phyloP scores from a whole-genome alignment of 2,329 filamentous ascomycete genomes.

The Samsoniella hepiali region DNA sequence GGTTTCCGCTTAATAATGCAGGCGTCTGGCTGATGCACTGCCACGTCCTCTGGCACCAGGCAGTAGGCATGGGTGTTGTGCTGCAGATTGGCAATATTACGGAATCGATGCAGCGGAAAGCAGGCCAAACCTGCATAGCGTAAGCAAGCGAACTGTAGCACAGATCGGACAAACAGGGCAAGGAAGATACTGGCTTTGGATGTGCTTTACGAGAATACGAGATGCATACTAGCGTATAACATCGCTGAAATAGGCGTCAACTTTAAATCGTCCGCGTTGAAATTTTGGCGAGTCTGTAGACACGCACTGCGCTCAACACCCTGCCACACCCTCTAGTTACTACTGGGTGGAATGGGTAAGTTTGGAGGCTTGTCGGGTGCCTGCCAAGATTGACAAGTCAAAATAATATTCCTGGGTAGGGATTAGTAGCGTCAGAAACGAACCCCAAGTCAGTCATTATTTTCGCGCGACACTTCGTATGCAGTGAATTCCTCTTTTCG shows the following conservation, averaged over 20 bases:
- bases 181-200: no score
- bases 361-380: no score
- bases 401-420: no score
- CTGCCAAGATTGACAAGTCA: no score
- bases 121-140: background rate
- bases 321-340: no score
- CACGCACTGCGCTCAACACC: no score
- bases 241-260: background rate
- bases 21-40: slow-evolving; percentile 40
- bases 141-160: background rate
- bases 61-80: slow-evolving; percentile 41
- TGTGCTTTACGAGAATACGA: background rate
- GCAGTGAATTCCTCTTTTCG: background rate
- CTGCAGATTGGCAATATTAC: slow-evolving; percentile 19
- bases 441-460: no score
- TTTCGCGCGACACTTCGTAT: no score
- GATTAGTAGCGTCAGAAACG: no score
- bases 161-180: background rate
- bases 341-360: no score
- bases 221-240: background rate
- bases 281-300: no score
- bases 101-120: background rate
- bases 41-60: slow-evolving; percentile 36
- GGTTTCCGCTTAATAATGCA: slow-evolving; percentile 34
- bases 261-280: no score